Percentiles rank a stretch among this genome's conserved stretches.
Conservation (phyloP, 2,329 filamentous ascomycete species). For the Simplicillium aogashimaense region DNA sequence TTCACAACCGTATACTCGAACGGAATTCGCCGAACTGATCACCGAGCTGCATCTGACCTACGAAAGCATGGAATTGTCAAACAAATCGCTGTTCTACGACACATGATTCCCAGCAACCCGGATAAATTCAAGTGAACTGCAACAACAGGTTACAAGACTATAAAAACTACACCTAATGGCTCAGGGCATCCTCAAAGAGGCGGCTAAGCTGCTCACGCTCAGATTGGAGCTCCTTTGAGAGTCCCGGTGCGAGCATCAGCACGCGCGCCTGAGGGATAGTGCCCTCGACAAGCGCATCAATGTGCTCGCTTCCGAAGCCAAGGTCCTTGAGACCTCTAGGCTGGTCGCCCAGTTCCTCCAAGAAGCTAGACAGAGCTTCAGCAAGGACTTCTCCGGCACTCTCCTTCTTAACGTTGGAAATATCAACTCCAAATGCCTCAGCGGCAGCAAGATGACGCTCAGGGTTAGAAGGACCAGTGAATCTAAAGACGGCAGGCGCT, state of each 20-base stretch:
- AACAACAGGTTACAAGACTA: background rate
- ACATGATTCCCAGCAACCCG: conserved; percentile 56
- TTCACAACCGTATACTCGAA: conserved; percentile 61
- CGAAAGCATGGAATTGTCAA: conserved; percentile 54
- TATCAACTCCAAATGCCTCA: conserved; percentile 83
- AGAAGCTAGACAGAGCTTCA: conserved; percentile 73
- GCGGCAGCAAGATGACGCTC: conserved; percentile 85
- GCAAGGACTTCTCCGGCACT: conserved; percentile 81
- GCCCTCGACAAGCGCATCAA: conserved; percentile 82
- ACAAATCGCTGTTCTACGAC: conserved; percentile 58
- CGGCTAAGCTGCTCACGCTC: conserved; percentile 63
- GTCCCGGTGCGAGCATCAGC: conserved; percentile 77
- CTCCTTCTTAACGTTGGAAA: conserved; percentile 77
- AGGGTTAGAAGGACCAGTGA: conserved; percentile 85
- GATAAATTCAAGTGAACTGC: conserved; percentile 30
- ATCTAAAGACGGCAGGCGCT: conserved; percentile 86
- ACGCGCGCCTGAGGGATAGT: conserved; percentile 89
- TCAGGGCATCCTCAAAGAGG: conserved; percentile 55
- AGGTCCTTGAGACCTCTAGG: conserved; percentile 75
- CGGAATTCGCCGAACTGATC: conserved; percentile 47
- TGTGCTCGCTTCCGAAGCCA: conserved; percentile 66
- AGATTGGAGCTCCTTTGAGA: conserved; percentile 58
- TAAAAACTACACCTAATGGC: conserved; percentile 15
- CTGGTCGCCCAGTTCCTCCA: conserved; percentile 79
- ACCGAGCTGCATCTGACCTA: conserved; percentile 49